Evolutionary conservation across 2,329 filamentous ascomycete genomes (phyloP).

Genomic region (Alternaria novae-zelandiae): DNA sequence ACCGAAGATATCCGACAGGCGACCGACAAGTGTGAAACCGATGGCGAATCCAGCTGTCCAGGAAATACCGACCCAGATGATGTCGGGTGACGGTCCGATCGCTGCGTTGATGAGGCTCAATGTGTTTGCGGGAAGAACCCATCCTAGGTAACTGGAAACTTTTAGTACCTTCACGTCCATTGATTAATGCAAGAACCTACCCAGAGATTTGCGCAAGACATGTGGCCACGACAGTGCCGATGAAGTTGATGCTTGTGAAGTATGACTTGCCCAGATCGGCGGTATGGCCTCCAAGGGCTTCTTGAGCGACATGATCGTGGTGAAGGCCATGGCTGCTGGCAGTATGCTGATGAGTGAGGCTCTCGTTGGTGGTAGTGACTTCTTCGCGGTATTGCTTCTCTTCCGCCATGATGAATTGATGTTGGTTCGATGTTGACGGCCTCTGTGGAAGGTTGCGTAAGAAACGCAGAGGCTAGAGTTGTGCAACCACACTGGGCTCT

Average conservation of each 20-base stretch:
- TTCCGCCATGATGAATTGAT: slow-evolving; percentile 23
- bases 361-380: slow-evolving; percentile 8
- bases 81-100: slow-evolving; percentile 47
- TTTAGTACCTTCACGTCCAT: background rate
- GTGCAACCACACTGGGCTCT: slow-evolving; percentile 1
- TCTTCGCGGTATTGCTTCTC: slow-evolving; percentile 26
- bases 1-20: slow-evolving; percentile 49
- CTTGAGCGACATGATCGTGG: slow-evolving; percentile 37
- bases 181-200: background rate
- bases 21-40: slow-evolving; percentile 47
- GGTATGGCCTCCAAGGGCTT: slow-evolving; percentile 36
- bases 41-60: slow-evolving; percentile 46
- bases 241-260: slow-evolving; percentile 33
- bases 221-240: slow-evolving; percentile 40
- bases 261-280: slow-evolving; percentile 34
- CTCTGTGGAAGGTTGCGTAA: background rate
- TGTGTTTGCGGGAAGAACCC: slow-evolving; percentile 40
- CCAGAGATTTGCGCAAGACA: slow-evolving; percentile 42
- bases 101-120: slow-evolving; percentile 46
- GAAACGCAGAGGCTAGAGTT: background rate
- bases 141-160: slow-evolving; percentile 29
- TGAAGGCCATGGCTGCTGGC: slow-evolving; percentile 27
- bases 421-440: background rate
- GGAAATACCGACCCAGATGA: slow-evolving; percentile 48
- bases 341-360: slow-evolving; percentile 11